Conservation (phyloP, 2,329 filamentous ascomycete species). For the Spiromastix sp. region DNA sequence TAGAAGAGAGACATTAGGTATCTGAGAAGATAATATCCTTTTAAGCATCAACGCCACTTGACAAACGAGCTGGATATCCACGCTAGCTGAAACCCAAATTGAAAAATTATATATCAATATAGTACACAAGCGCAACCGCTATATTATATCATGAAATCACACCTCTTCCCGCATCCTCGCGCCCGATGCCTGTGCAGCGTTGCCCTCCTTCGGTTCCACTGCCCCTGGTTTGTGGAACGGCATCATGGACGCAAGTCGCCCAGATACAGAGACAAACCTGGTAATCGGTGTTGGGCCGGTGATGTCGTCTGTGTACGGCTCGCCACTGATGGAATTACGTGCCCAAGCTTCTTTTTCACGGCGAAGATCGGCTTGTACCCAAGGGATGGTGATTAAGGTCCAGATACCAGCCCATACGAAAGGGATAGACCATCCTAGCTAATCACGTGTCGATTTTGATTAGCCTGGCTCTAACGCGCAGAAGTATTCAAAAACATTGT, state of each 20-base stretch:
- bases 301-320: conserved; percentile 29
- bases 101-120: too few species aligned
- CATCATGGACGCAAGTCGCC: conserved; percentile 8
- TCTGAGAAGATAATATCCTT: too few species aligned
- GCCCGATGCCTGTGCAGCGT: too few species aligned
- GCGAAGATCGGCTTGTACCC: conserved; percentile 36
- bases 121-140: too few species aligned
- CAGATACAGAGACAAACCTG: conserved; percentile 23
- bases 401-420: conserved; percentile 34
- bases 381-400: conserved; percentile 36
- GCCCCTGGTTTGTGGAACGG: conserved; percentile 11
- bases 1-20: too few species aligned
- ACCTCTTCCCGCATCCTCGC: too few species aligned
- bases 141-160: too few species aligned
- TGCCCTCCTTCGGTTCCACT: neutral
- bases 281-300: conserved; percentile 26
- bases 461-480: neutral
- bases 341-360: conserved; percentile 35
- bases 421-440: conserved; percentile 34
- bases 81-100: too few species aligned
- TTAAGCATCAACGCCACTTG: too few species aligned
- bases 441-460: conserved; percentile 5
- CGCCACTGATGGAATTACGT: conserved; percentile 22
- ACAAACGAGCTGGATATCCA: too few species aligned
- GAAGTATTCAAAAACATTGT: conserved; percentile 5